Percentiles rank a stretch among this genome's conserved stretches.
These are phyloP conservation scores for Leptodermis oblonga DNA, from an alignment of 257 asterid species.

Conservation along the genomic window DNA sequence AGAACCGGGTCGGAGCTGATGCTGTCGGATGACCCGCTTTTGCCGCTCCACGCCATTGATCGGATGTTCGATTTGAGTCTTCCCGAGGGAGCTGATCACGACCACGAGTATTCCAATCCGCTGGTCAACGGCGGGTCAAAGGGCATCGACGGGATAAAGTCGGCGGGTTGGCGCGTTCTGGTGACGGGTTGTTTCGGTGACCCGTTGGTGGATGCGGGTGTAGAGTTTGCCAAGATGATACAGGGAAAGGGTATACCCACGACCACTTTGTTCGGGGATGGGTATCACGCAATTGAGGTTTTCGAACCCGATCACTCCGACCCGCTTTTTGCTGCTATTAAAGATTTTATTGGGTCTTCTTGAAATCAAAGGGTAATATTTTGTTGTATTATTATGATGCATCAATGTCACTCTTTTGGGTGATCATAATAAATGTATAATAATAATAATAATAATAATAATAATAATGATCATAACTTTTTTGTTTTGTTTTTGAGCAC, in stretches of 20 bases:
- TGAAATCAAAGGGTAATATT: too few species aligned
- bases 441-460: too few species aligned
- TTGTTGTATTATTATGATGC: too few species aligned
- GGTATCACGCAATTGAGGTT: conserved; percentile 41
- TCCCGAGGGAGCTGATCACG: conserved; percentile 27
- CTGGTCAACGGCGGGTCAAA: conserved; percentile 23
- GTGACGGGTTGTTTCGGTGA: conserved; percentile 26
- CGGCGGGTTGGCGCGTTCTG: conserved; percentile 14
- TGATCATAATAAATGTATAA: too few species aligned
- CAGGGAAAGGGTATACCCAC: conserved; percentile 32
- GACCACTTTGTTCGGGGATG: conserved; percentile 25
- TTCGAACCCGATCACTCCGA: conserved; percentile 28
- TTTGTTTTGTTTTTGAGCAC: too few species aligned
- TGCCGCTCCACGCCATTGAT: conserved; percentile 17
- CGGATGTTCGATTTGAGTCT: conserved; percentile 24
- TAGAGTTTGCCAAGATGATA: conserved; percentile 28
- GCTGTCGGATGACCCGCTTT: conserved; percentile 14
- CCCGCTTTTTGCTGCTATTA: conserved; percentile 17
- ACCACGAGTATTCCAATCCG: conserved; percentile 28
- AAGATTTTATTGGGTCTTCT: conserved; percentile 18
- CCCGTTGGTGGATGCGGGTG: conserved; percentile 25
- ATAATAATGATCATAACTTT: too few species aligned
- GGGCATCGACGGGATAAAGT: conserved; percentile 16
- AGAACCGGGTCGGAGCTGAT: conserved; percentile 27
- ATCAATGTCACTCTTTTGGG: not conserved